Conservation (phyloP, 768 basidiomycete genomes). For the Chalciporus chontae region DNA sequence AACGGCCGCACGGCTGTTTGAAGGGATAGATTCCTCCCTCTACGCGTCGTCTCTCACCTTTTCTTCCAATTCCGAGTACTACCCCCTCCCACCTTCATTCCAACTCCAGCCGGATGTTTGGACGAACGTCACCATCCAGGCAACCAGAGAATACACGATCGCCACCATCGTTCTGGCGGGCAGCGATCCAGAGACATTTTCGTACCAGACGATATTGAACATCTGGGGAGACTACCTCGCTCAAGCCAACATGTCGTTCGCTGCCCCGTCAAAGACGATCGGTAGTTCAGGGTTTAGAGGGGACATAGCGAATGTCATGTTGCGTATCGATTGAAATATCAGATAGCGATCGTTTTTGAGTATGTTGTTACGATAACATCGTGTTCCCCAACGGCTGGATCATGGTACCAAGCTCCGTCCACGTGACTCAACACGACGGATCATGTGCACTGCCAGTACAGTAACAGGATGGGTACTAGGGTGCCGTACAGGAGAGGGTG, state of each 20-base stretch:
- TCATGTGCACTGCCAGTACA: no score
- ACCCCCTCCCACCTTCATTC: slow-evolving; percentile 31
- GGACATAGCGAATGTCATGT: slow-evolving; percentile 28
- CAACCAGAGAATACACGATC: slow-evolving; percentile 35
- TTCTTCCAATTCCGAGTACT: slow-evolving; percentile 35
- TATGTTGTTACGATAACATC: no score
- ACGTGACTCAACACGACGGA: no score
- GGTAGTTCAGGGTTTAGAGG: slow-evolving; percentile 36
- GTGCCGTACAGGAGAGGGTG: no score
- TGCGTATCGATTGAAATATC: slow-evolving; percentile 19
- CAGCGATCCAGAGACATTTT: slow-evolving; percentile 20
- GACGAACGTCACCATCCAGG: slow-evolving; percentile 37
- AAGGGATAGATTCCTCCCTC: slow-evolving; percentile 35
- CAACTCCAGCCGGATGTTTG: slow-evolving; percentile 26
- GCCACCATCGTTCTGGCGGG: slow-evolving; percentile 23
- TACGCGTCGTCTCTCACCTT: slow-evolving; percentile 37
- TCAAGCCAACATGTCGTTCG: slow-evolving; percentile 42
- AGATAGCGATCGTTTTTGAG: background rate
- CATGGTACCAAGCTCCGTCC: no score
- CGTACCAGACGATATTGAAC: slow-evolving; percentile 36
- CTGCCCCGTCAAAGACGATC: slow-evolving; percentile 36
- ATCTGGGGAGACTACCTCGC: slow-evolving; percentile 40
- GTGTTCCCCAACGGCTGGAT: no score
- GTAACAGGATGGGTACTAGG: no score
- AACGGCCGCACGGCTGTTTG: slow-evolving; percentile 28